phyloP scores from a whole-genome alignment of 2,329 filamentous ascomycete genomes.

The Stagonosporopsis chrysanthemi region DNA sequence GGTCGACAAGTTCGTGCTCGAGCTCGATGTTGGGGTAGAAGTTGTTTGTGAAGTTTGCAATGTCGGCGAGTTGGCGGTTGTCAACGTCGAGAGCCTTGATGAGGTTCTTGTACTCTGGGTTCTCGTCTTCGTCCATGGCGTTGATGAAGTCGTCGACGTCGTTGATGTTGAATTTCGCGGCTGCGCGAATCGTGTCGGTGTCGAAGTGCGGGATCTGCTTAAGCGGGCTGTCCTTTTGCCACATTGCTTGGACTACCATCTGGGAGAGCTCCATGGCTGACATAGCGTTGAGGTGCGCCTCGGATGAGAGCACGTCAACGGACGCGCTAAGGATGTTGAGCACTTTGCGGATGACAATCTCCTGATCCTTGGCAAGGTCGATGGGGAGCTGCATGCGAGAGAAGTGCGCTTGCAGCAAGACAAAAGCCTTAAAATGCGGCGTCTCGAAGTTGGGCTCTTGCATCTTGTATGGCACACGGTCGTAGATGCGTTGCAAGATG shows the following conservation, averaged over 20 bases:
- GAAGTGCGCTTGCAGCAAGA: conserved; percentile 97
- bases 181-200: conserved; percentile 80
- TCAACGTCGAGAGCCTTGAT: conserved; percentile 80
- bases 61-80: conserved; percentile 82
- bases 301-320: conserved; percentile 93
- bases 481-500: conserved; percentile 89
- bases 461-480: conserved; percentile 95
- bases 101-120: conserved; percentile 78
- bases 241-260: conserved; percentile 99
- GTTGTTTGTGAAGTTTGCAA: conserved; percentile 93
- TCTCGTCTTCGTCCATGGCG: conserved; percentile 95
- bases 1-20: conserved; percentile 84
- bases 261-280: conserved; percentile 99
- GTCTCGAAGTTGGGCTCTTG: conserved; percentile 83
- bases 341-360: conserved; percentile 82
- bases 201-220: conserved; percentile 98
- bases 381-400: conserved; percentile 96
- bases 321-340: conserved; percentile 88
- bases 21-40: conserved; percentile 96
- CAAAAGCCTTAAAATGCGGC: conserved; percentile 98
- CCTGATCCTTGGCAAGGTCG: conserved; percentile 95
- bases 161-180: conserved; percentile 81
- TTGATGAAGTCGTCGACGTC: conserved; percentile 99
- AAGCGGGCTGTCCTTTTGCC: conserved; percentile 94
- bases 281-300: conserved; percentile 96